Evolutionary conservation across 2,329 filamentous ascomycete species (phyloP), one percentile per base, ranked within the genome.

Genomic region (Arthrobotrys megalospora): DNA sequence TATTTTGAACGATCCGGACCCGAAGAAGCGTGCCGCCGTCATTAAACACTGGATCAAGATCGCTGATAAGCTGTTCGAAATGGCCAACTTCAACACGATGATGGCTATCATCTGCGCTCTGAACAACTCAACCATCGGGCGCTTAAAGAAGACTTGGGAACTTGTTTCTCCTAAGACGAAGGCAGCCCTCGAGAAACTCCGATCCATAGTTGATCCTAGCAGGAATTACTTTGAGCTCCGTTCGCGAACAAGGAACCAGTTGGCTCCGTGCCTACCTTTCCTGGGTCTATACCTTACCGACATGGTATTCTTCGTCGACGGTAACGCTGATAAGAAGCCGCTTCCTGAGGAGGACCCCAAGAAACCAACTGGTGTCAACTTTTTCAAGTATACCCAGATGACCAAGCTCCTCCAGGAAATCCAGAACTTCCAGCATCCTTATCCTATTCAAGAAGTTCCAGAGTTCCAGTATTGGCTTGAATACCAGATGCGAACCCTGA

Each of bases 21-120:
- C 92, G 28, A 98, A 98, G 88, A 97, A 95, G 86, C 90, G 96
- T 28, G 95, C 96, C 0, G 86, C 89, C 1, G 90, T 94, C 65
- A 96, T 99, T 86, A 98, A 99, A 86, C 94, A 98, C 82, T 99
- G 96, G 96, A 93, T 97, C 83, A 99, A 98, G 87, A 91, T 98
- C 81, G 93, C 93, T 0, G 89, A 92, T 81, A 93, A 92, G 82
- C 97, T 93, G 80, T 87, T 96, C 4, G 93, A 96, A 82, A 88
- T 98, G 28, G 92, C 96, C 86, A 99, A 99, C 85, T 99, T 97
- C 82, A 95, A 99, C 83, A 93, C 93, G 0, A 86, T 99, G 10
- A 97, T 98, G 94, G 94, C 96, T 6, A 97, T 99, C 81, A 93
- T 97, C 82, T 97, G 94, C 86, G 94, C 93, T 8, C 86, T 99